phyloP scores from a whole-genome alignment of 495 filamentous ascomycete genomes.

The Penicillium angulare region DNA sequence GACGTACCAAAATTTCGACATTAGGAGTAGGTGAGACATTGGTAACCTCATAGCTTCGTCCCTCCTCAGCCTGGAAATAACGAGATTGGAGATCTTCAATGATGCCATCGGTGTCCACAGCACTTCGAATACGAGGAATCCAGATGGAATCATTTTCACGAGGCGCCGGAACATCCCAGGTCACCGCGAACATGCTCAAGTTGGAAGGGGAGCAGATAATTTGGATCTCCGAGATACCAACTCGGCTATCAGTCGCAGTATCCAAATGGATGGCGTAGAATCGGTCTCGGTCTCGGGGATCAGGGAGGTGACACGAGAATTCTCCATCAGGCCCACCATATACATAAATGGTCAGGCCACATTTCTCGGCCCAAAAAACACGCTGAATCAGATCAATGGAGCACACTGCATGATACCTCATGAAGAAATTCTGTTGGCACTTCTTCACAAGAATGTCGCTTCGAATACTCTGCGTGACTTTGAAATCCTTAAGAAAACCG shows the following conservation, averaged over 20 bases:
- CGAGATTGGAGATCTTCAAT: slow-evolving; percentile 1
- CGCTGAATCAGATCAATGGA: slow-evolving; percentile 29
- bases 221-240: slow-evolving; percentile 24
- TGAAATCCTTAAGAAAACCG: slow-evolving; percentile 33
- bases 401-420: slow-evolving; percentile 34
- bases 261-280: slow-evolving; percentile 24
- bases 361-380: slow-evolving; percentile 35
- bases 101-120: neutral
- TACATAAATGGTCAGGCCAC: slow-evolving; percentile 28
- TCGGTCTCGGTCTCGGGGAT: neutral
- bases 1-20: too few relatives aligned
- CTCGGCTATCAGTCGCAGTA: neutral
- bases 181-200: slow-evolving; percentile 27
- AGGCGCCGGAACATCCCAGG: slow-evolving; percentile 21
- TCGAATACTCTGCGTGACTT: slow-evolving; percentile 30
- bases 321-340: slow-evolving; percentile 35
- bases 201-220: slow-evolving; percentile 25
- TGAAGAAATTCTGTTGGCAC: neutral
- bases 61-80: neutral
- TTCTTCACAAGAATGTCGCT: slow-evolving; percentile 2
- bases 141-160: slow-evolving; percentile 5
- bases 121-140: slow-evolving; percentile 27
- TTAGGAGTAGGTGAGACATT: neutral
- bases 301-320: slow-evolving; percentile 20
- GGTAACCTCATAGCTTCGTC: neutral